Base-by-base conservation (phyloP, 1,284 basidiomycete species). In the Naganishia sp. region DNA sequence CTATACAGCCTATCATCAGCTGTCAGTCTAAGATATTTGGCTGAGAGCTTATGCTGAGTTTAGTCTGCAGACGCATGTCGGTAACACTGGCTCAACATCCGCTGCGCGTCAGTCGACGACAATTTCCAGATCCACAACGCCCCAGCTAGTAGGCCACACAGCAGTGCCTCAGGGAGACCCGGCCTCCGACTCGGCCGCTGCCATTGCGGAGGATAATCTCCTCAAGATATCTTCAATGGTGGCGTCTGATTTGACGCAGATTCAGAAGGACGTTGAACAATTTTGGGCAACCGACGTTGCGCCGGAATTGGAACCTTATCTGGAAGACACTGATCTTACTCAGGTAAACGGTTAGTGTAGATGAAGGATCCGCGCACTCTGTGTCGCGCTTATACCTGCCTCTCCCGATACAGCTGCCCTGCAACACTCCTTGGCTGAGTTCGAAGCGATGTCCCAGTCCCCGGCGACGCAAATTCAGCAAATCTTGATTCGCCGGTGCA, bases 401-500 rank as follows among this genome's bases (percentile, higher is more conserved):
- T 39, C 28, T 39, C 36, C 2, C 36, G 6, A 39, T 42, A n/a
- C 18, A 69, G 68, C 44, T n/a, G 53, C 64, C 11, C 43, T 69
- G 25, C 39, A 64, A 23, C 59, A 63, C 18, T 63, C 65, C 4
- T 49, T 69, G 31, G 11, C 49, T 2, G 39, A 55, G 1, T 25
- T 69, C 18, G 45, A 36, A 10, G 2, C 48, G n/a, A 36, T 69
- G 49, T 59, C 54, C 55, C 18, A 50, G 7, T 54, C 57, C 7
- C 68, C 68, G 9, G 70, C 86, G 2, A 82, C 77, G 21, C 87
- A 89, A 68, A 85, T 94, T 63, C 78, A 89, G n/a, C 74, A 81
- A 5, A 87, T 94, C 64, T 81, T 98, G 25, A 86, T 86, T 6
- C 85, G 86, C 57, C 86, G 92, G 15, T 92, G 89, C 70, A 88